These are phyloP conservation scores for Echium plantagineum DNA, from an alignment of 257 asterid species.

Conservation along the genomic window DNA sequence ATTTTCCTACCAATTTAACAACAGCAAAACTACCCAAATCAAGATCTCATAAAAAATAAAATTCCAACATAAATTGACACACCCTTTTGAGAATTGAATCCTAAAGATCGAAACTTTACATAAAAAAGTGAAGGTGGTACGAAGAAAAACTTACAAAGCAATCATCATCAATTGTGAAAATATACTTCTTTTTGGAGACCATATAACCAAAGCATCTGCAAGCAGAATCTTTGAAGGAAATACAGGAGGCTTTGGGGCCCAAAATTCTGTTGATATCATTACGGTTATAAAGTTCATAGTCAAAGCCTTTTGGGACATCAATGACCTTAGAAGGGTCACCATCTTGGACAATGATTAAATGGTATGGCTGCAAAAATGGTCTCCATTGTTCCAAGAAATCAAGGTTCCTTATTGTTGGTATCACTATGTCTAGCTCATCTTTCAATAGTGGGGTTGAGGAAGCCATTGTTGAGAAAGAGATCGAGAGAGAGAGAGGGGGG, in stretches of 20 bases:
- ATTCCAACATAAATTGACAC: too few relatives aligned
- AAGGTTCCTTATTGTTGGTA: slow-evolving; percentile 33
- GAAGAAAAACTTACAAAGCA: slow-evolving; percentile 15
- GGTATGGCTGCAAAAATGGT: slow-evolving; percentile 33
- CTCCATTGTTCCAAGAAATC: slow-evolving; percentile 34
- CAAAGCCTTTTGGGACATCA: slow-evolving; percentile 32
- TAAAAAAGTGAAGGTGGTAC: not conserved
- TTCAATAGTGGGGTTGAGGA: slow-evolving; percentile 13
- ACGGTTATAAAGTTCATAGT: slow-evolving; percentile 30
- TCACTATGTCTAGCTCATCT: slow-evolving; percentile 36
- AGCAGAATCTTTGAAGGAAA: slow-evolving; percentile 34
- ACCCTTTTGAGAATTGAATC: too few relatives aligned
- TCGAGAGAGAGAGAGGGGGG: too few relatives aligned
- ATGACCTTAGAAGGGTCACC: slow-evolving; percentile 27
- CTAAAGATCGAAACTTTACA: not conserved
- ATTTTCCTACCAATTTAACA: not conserved
- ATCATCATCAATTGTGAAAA: slow-evolving; percentile 34
- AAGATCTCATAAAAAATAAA: not conserved
- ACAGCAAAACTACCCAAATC: not conserved
- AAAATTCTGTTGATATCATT: slow-evolving; percentile 28
- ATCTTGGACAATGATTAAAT: slow-evolving; percentile 37
- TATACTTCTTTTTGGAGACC: slow-evolving; percentile 38
- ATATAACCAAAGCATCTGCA: slow-evolving; percentile 37
- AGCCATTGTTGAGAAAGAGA: too few relatives aligned
- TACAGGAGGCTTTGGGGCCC: slow-evolving; percentile 36